Evolutionary conservation across 805 yeast genomes (phyloP), one percentile per base, ranked within the genome.

Genomic region (Candida multigemmis): DNA sequence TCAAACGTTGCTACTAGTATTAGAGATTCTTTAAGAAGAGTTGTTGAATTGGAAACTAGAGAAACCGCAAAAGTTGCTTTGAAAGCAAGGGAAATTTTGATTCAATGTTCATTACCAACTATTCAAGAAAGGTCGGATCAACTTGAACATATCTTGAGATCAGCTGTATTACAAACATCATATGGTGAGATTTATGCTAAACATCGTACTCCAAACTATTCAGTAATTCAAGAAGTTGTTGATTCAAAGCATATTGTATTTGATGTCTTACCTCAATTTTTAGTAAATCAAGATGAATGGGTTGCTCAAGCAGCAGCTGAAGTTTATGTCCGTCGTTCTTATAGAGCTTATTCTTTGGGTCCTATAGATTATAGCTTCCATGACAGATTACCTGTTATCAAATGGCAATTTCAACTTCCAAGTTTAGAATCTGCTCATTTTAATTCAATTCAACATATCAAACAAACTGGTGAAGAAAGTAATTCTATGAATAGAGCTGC

Each of bases 301-400:
- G 89, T 91, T 34, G 81, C 89, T 3, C 73, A 89, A 39, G 97
- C 98, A 19, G 97, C 98, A 19, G 85, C 94, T 24, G 96, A 91
- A 59, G 94, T 91, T 33, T 91, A 91, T 56, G 78, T 87, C 34
- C 80, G 97, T 55, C 80, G 98, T 55, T 94, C 97, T 23, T 91
- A 87, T 66, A 77, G 97, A 48, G 97, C 97, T 20, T 91, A 93
- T 61, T 78, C 85, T 21, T 78, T 91, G 35, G 78, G 83, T 30
- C 80, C 77, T 37, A 71, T 93, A 28, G 60, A 64, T 29, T 83
- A 84, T 46, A 72, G 68, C 36, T 58, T 61, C 42, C 51, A 62
- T 18, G 65, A 56, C 28, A 66, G 71, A 30, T 53, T 70, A 27
- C 93, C 96, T 21, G 69, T 81, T 30, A 71, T 86, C 35, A 79